Base-by-base conservation (phyloP, 179 eudicot species). In the Beta corolliflora region DNA sequence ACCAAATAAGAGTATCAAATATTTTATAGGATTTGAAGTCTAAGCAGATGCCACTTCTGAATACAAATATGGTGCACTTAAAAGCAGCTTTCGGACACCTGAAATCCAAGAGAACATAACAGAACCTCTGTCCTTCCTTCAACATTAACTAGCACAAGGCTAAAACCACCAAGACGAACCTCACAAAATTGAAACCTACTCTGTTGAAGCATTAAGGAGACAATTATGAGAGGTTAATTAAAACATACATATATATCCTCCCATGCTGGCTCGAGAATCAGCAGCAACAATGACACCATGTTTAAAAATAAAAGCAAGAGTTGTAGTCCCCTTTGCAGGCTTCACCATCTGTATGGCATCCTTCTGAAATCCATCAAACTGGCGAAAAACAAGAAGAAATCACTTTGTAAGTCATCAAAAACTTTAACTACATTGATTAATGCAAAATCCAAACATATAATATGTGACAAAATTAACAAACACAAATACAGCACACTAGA, bases 251-350 rank as follows among this genome's bases (percentile, higher is more conserved):
- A 95, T 95, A 76, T 95, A 95, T 86, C 99, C 99, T 87, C 99
- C 99, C 99, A 95, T 95, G 95, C 97, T 93, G 31, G 97, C 98
- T 79, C 97, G 91, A 58, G 97, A 95, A 89, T 95, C 97, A 73
- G 97, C 98, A 83, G 99, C 99, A 77, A 94, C 98, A 85, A 94
- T 95, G 68, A 94, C 99, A 81, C 98, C 99, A 16, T 90, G 94
- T 80, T 94, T 95, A 79, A 95, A 92, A 71, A 94, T 92, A 81
- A 95, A 95, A 78, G 99, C 95, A 66, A 94, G 89, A 36, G 95
- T 95, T 10, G 97, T 95, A 15, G 98, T 95, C 65, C 99, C 97
- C 93, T 88, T 95, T 12, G 95, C 97, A 16, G 95, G 99, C 86
- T 94, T 94, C 87, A 91, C 95, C 99, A 95, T 95, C 81, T 95